Percentiles rank a stretch among this genome's conserved stretches.
Conservation (phyloP, 2,329 filamentous ascomycete species). For the Fusarium sororula region DNA sequence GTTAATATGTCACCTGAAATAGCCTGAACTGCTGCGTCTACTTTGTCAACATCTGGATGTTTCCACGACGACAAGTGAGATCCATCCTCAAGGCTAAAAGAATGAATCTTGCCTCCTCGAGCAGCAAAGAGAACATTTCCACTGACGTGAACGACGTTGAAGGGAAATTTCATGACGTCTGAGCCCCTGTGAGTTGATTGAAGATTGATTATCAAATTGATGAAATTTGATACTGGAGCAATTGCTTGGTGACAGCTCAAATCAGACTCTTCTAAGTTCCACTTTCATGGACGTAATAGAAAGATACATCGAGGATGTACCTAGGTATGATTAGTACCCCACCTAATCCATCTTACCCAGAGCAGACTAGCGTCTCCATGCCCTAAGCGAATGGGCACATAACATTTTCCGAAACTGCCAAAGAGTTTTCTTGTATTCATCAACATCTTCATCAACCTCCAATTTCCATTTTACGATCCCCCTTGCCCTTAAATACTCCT, state of each 20-base stretch:
- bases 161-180: slow-evolving; percentile 63
- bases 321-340: not conserved
- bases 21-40: slow-evolving; percentile 42
- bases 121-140: slow-evolving; percentile 75
- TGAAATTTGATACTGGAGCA: slow-evolving; percentile 7
- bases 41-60: slow-evolving; percentile 54
- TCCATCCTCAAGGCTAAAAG: slow-evolving; percentile 68
- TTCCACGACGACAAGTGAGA: slow-evolving; percentile 70
- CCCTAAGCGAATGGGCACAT: slow-evolving; percentile 50
- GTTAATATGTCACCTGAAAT: slow-evolving; percentile 17
- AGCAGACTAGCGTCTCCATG: slow-evolving; percentile 44
- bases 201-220: not conserved
- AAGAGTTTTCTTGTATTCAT: slow-evolving; percentile 3
- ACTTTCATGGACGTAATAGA: slow-evolving; percentile 36
- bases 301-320: slow-evolving; percentile 48
- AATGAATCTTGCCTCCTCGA: slow-evolving; percentile 75
- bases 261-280: slow-evolving; percentile 32
- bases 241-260: slow-evolving; percentile 7
- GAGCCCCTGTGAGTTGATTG: not conserved
- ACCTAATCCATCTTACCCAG: slow-evolving; percentile 20
- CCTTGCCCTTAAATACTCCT: slow-evolving; percentile 96
- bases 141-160: slow-evolving; percentile 68
- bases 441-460: slow-evolving; percentile 38
- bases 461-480: slow-evolving; percentile 40
- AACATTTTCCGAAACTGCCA: slow-evolving; percentile 36